Conservation (phyloP, 768 basidiomycete species). For the Leccinellum rugosiceps region DNA sequence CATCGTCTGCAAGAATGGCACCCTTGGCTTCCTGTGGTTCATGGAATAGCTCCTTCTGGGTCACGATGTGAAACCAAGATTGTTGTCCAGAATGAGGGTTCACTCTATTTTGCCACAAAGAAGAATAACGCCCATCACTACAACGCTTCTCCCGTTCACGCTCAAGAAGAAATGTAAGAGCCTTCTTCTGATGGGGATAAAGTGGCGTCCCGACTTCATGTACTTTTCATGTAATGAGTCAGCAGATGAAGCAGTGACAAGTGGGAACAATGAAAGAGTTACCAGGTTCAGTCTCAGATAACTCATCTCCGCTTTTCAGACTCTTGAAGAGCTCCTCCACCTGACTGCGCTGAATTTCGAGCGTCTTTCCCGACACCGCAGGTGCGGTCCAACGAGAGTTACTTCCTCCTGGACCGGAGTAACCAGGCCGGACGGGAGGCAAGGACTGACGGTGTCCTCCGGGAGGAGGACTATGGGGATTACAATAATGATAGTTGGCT, state of each 20-base stretch:
- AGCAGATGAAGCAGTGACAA: conserved; percentile 9
- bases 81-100: conserved; percentile 45
- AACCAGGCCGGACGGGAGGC: conserved; percentile 40
- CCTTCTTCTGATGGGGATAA: conserved; percentile 98
- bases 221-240: conserved; percentile 37
- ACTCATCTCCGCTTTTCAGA: conserved; percentile 81
- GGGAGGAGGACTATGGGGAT: conserved; percentile 84
- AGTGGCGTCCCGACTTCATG: conserved; percentile 77
- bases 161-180: conserved; percentile 91
- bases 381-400: conserved; percentile 54
- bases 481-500: conserved; percentile 69
- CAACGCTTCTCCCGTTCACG: conserved; percentile 67
- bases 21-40: conserved; percentile 77
- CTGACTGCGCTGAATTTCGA: conserved; percentile 90
- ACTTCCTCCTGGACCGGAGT: conserved; percentile 37
- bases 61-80: conserved; percentile 84
- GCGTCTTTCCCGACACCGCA: conserved; percentile 63
- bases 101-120: conserved; percentile 63
- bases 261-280: conserved; percentile 32
- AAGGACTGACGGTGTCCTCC: conserved; percentile 54
- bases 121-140: conserved; percentile 59
- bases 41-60: conserved; percentile 66
- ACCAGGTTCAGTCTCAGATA: conserved; percentile 85
- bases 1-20: conserved; percentile 95
- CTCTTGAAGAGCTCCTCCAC: conserved; percentile 93